Evolutionary conservation across 2,329 filamentous ascomycete genomes (phyloP), one percentile per base, ranked within the genome.

Genomic region (Tolypocladium sp.): DNA sequence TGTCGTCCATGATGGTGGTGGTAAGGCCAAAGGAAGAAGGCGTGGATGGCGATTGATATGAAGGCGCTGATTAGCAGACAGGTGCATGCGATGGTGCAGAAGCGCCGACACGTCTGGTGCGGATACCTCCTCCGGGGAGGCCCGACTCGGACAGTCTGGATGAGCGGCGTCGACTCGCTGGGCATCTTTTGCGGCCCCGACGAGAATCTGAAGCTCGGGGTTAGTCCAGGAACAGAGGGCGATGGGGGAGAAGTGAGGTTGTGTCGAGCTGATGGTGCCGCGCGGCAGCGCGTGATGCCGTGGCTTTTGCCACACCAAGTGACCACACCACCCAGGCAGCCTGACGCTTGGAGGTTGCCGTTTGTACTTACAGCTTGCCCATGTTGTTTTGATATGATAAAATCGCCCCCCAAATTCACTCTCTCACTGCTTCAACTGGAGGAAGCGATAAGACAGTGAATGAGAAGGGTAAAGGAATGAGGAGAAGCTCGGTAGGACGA

Each of bases 141-240:
- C 60, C 77, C 78, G 65, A 87, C 77, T 22, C 69, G 79, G 60
- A 90, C 82, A 57, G 82, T 85, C 66, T 85, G 79, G 62, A 91
- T 81, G 65, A 91, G 79, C 60, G 88, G 88, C 56, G 86, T 89
- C 59, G 77, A 78, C 76, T 91, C 87, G 70, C 61, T 65, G 58
- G 70, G 63, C 73, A 75, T 74, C 57, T 72, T 71, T 12, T 38
- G 42, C 25, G 44, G 20, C 37, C 10, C 40, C 17, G 30, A 46
- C 35, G 30, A 37, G 51, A 46, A 30, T 5, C 41, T 55, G 30
- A n/a, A 25, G 13, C 52, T 22, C 54, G 41, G 8, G 49, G 27
- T 52, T 3, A 35, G 20, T 15, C 17, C 25, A n/a, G 49, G 27
- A 12, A n/a, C 49, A 20, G 46, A 20, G 46, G 5, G 25, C 7